A percentile compares a stretch with the other conserved stretches of the same genome.
Conservation (phyloP, 176 grass and related monocot species). For the Phoenix dactylifera region DNA sequence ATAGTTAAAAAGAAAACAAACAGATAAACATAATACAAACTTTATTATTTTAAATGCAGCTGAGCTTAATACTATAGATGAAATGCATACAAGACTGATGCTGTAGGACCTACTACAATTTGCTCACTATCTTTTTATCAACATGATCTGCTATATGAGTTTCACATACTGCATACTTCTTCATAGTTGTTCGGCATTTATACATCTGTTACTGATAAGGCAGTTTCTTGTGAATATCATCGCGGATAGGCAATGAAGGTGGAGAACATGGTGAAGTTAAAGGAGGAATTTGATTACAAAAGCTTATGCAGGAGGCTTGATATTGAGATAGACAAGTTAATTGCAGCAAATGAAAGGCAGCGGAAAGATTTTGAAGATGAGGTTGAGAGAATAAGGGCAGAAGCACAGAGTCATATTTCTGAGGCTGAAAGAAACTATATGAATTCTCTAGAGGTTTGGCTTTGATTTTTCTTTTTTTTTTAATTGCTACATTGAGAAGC, state of each 20-base stretch:
- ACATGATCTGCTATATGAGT: too few species aligned
- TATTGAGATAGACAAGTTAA: constrained; percentile 90
- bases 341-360: constrained; percentile 95
- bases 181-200: too few species aligned
- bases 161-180: too few species aligned
- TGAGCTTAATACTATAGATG: too few species aligned
- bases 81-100: too few species aligned
- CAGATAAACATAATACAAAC: too few species aligned
- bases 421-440: constrained; percentile 69
- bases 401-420: constrained; percentile 63
- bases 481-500: not conserved
- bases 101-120: too few species aligned
- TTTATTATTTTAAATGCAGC: too few species aligned
- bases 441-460: constrained; percentile 60
- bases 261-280: constrained; percentile 98
- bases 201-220: too few species aligned
- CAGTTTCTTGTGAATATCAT: too few species aligned
- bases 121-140: too few species aligned
- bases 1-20: too few species aligned
- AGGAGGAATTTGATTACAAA: constrained; percentile 99
- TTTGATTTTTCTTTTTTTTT: constrained; percentile 13
- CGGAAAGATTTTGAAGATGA: constrained; percentile 85
- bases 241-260: constrained; percentile 90
- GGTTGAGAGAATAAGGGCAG: constrained; percentile 72
- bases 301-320: constrained; percentile 94